Evolutionary conservation across 352 stramenopile genomes (phyloP), one percentile per base, ranked within the genome.

Genomic region (Phytophthora sp.): DNA sequence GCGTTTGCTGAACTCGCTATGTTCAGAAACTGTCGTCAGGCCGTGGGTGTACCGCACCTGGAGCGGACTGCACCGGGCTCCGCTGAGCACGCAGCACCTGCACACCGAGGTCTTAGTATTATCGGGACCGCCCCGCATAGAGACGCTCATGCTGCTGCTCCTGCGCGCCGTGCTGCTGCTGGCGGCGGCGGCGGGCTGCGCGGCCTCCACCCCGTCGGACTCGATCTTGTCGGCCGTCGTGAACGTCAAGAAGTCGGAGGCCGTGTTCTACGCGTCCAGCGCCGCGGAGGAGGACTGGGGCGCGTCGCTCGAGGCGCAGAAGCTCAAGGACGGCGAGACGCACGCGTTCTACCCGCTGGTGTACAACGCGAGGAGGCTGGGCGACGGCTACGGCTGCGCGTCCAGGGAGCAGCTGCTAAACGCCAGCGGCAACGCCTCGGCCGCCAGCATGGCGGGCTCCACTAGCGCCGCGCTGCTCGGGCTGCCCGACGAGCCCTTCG

Each of bases 191-290:
- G 20, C 35, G 27, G 21, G 20, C 10, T 60, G 53, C 12, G 17
- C 24, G 23, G 74, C 78, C 39, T 70, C 46, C 30, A 74, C 66
- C 49, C 62, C 72, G 26, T 62, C 70, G 41, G 50, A 75, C 32
- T 60, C 74, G 46, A 72, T 88, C 11, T 59, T 73, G 10, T 81
- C 77, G 12, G 74, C 78, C 8, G 72, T 91, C 12, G 68, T 93
- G 28, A 86, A 77, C 31, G 68, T 93, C 56, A 77, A 82, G 54
- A 63, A 72, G 48, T 70, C 69, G n/a, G 72, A 87, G 42, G 59
- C 62, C 31, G 73, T 75, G 9, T 87, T 84, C 49, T 90, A 89
- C 49, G 84, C 78, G 43, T 83, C 79, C 10, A 84, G 65, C 43
- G 66, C 78, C 3, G 49, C 39, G 10, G 79, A 88, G 39, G 57